A percentile compares a stretch with the other conserved stretches of the same genome.
phyloP scores from a whole-genome alignment of 73 alveolate species.

The Tetrahymena borealis region DNA sequence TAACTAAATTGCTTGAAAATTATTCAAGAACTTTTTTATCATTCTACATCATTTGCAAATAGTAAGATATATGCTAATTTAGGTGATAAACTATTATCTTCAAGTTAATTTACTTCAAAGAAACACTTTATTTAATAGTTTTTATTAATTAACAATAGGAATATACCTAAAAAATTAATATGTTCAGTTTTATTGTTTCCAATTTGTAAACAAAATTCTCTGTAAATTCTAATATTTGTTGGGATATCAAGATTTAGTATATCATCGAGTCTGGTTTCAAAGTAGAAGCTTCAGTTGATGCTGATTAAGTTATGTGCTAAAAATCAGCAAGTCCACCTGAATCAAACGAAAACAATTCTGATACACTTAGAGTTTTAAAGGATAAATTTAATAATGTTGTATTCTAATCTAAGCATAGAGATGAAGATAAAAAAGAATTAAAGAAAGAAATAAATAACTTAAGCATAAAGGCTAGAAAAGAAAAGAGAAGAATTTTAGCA shows the following conservation, averaged over 20 bases:
- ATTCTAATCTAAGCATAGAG: neutral
- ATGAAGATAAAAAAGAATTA: neutral
- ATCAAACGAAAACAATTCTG: neutral
- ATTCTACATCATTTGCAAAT: too few species aligned
- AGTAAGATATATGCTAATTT: too few species aligned
- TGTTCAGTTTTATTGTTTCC: neutral
- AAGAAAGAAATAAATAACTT: neutral
- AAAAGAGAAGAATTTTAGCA: neutral
- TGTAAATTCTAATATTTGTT: neutral
- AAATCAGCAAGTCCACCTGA: neutral
- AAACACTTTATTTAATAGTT: too few species aligned
- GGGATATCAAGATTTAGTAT: neutral
- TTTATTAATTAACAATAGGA: too few species aligned
- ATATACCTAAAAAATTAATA: neutral
- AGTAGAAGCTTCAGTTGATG: neutral
- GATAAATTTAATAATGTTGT: neutral
- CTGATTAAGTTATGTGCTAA: neutral
- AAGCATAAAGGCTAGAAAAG: neutral
- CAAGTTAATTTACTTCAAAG: neutral
- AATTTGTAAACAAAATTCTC: neutral
- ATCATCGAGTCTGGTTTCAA: neutral
- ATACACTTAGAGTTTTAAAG: neutral
- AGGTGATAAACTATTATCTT: too few species aligned
- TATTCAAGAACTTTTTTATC: too few species aligned
- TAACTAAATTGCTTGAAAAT: too few species aligned